These are phyloP conservation scores for Eucalyptus globulus DNA, from an alignment of 345 rosid genomes.

Conservation along the genomic window DNA sequence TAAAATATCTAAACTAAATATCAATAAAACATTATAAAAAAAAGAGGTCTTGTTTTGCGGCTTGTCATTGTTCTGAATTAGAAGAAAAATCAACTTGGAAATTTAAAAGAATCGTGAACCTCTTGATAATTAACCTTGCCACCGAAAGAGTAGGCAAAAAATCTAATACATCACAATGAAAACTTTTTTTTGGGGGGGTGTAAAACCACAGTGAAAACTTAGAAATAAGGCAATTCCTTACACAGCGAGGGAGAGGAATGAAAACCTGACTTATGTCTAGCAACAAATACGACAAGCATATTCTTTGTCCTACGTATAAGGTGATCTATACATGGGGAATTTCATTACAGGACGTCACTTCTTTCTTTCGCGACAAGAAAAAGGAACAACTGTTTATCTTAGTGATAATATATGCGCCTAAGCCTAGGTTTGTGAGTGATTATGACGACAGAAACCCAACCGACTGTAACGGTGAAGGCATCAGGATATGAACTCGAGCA, in stretches of 20 bases:
- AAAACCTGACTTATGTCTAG: background rate
- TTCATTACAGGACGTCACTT: background rate
- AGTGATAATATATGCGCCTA: background rate
- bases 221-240: background rate
- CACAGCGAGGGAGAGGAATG: background rate
- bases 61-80: background rate
- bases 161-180: background rate
- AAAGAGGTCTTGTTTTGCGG: too few species aligned
- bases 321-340: background rate
- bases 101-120: background rate
- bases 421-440: background rate
- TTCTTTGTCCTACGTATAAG: background rate
- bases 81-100: background rate
- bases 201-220: background rate
- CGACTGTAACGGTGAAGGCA: background rate
- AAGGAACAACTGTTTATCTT: background rate
- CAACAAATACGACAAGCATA: background rate
- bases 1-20: background rate
- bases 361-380: background rate
- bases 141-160: background rate
- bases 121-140: background rate
- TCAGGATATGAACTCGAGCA: background rate
- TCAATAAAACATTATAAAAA: background rate
- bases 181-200: too few species aligned
- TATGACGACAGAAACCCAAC: background rate